phyloP scores from a whole-genome alignment of 371 early-diverging fungal species.

The Apophysomyces ossiformis region DNA sequence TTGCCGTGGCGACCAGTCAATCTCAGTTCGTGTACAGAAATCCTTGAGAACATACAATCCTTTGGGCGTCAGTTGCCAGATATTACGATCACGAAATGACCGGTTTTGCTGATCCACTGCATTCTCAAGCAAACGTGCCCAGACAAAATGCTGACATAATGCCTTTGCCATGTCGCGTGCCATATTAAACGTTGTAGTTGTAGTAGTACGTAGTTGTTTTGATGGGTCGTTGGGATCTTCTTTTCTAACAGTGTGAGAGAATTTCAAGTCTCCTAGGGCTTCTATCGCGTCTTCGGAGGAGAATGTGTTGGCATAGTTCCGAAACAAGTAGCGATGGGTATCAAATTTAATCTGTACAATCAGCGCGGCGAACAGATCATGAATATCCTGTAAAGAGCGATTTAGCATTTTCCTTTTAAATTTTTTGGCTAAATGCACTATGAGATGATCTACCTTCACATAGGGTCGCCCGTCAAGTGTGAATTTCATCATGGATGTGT shows the following conservation, averaged over 20 bases:
- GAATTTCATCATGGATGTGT: conserved; percentile 58
- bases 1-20: conserved; percentile 32
- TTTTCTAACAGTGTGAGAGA: conserved; percentile 56
- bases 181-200: conserved; percentile 70
- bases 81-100: conserved; percentile 55
- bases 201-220: conserved; percentile 51
- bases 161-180: conserved; percentile 68
- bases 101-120: conserved; percentile 57
- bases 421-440: neutral
- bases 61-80: conserved; percentile 65
- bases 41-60: conserved; percentile 63
- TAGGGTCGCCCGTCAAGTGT: conserved; percentile 56
- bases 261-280: conserved; percentile 56
- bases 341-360: conserved; percentile 62
- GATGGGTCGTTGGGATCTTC: conserved; percentile 67
- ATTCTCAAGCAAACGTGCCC: conserved; percentile 59
- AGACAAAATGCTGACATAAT: conserved; percentile 67
- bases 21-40: conserved; percentile 52
- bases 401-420: neutral
- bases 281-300: conserved; percentile 63
- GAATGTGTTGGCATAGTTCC: conserved; percentile 63
- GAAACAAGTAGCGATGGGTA: conserved; percentile 59
- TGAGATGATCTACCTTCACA: conserved; percentile 36
- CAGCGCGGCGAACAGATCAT: conserved; percentile 66
- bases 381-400: conserved; percentile 52